Evolutionary conservation across 768 basidiomycete species (phyloP), one percentile per base, ranked within the genome.

Genomic region (Sistotremastrum niveocremeum): DNA sequence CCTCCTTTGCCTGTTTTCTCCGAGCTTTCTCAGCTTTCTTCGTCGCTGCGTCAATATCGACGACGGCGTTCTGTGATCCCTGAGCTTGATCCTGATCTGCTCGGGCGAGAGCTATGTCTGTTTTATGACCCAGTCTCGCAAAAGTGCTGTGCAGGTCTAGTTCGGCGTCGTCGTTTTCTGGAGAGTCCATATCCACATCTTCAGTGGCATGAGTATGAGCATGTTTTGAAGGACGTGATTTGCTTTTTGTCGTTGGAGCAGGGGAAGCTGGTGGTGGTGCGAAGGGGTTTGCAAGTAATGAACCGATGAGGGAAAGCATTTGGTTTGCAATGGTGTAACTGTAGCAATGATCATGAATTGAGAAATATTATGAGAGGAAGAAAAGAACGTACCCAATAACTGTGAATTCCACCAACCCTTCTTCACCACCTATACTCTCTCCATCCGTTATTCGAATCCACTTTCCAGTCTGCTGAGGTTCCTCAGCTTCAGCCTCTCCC

Each of bases 251-350:
- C 35, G 54, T 49, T 8, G 55, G 39, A 4, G 57, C 42, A n/a
- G 57, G 56, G 11, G 68, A 63, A 29, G 67, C 56, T 57, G 84
- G 81, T 39, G 65, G 66, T 1, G 73, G 70, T 4, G 81, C 79
- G 61, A 87, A 84, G 2, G 84, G 84, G 54, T 87, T 77, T 4
- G 65, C 60, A 54, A 86, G 84, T 48, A 91, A 67, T 3, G 88
- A 90, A 6, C 90, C 90, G 32, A 86, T 71, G 8, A 95, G 64
- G 2, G 89, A 93, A 12, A 95, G 65, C 88, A 94, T 93, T 57
- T 93, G 84, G 56, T 95, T 93, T 33, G 89, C 88, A 34, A 91
- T 76, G 9, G 81, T 90, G 48, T 91, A 60, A 29, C 91, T 95
- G 56, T 42, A 48, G 36, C 20, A 39, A 49, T 41, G 34, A 31